These are phyloP conservation scores for Chlamydomonas sp. DNA, from an alignment of 139 green algal species.

Conservation along the genomic window DNA sequence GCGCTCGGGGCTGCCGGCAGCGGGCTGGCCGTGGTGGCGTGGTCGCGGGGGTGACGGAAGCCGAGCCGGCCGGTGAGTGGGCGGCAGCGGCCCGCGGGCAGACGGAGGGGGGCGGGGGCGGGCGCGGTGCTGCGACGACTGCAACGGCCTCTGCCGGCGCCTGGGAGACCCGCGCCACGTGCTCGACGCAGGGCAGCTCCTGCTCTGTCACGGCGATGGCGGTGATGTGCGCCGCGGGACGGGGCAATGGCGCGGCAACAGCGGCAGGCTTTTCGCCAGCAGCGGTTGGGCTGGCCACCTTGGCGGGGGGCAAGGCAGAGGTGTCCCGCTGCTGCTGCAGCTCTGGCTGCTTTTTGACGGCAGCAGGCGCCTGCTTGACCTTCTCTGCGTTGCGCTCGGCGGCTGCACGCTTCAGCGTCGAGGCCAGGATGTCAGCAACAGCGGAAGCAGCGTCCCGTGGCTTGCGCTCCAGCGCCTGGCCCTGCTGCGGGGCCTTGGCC, in stretches of 20 bases:
- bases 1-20: neutral
- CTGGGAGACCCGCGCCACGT: too few species aligned
- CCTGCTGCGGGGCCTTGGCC: neutral
- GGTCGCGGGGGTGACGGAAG: too few species aligned
- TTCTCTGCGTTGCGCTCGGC: neutral
- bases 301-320: neutral
- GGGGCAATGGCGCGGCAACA: too few species aligned
- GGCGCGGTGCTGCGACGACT: neutral
- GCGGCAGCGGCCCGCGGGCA: too few species aligned
- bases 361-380: neutral
- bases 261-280: neutral
- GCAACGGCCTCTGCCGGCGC: too few species aligned
- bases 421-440: slow-evolving; percentile 12
- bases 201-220: too few species aligned
- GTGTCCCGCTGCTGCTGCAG: neutral
- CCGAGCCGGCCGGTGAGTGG: too few species aligned
- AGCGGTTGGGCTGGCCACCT: neutral
- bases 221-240: too few species aligned
- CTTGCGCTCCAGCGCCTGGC: neutral
- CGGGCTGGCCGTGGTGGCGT: neutral
- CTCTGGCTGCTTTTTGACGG: neutral
- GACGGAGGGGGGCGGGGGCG: too few species aligned
- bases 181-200: too few species aligned
- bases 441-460: slow-evolving; percentile 3
- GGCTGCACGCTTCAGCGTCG: neutral